These are phyloP conservation scores for Metschnikowia proteae DNA, from an alignment of 805 yeast species.

Conservation along the genomic window DNA sequence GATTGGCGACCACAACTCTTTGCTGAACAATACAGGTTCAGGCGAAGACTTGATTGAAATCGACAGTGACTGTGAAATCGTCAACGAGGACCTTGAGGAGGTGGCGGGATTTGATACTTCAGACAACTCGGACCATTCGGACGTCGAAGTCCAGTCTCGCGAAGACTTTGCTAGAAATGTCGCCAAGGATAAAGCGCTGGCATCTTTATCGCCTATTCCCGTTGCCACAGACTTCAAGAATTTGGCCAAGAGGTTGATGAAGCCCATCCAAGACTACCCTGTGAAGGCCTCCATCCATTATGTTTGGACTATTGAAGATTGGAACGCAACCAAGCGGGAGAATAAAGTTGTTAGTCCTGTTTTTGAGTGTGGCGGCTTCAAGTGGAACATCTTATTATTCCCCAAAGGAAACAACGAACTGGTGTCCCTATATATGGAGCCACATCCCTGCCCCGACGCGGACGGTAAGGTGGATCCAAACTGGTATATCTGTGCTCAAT, in stretches of 20 bases:
- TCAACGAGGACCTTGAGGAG: slow-evolving; percentile 9
- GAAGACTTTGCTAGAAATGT: background rate
- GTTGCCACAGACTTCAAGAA: slow-evolving; percentile 30
- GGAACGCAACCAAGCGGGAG: slow-evolving; percentile 38
- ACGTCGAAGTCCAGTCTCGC: slow-evolving; percentile 4
- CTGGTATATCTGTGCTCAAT: slow-evolving; percentile 92
- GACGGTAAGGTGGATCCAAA: slow-evolving; percentile 31
- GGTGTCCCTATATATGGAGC: slow-evolving; percentile 78
- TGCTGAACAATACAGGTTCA: background rate
- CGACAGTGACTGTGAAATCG: slow-evolving; percentile 7
- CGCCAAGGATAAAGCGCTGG: background rate
- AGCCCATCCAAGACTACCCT: slow-evolving; percentile 40
- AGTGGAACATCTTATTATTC: slow-evolving; percentile 70
- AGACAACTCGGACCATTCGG: slow-evolving; percentile 17
- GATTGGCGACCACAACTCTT: slow-evolving; percentile 1
- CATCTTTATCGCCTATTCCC: slow-evolving; percentile 12
- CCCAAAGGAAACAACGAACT: slow-evolving; percentile 65
- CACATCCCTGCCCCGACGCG: slow-evolving; percentile 45
- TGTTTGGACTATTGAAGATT: slow-evolving; percentile 51
- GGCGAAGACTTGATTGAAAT: slow-evolving; percentile 10
- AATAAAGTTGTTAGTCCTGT: slow-evolving; percentile 45
- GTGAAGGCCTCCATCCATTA: slow-evolving; percentile 28
- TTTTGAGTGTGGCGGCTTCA: slow-evolving; percentile 57
- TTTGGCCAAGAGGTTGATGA: slow-evolving; percentile 31
- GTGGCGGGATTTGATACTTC: slow-evolving; percentile 16